phyloP scores from a whole-genome alignment of 345 rosid genomes.

The sweet orange (Citrus sinensis) region DNA sequence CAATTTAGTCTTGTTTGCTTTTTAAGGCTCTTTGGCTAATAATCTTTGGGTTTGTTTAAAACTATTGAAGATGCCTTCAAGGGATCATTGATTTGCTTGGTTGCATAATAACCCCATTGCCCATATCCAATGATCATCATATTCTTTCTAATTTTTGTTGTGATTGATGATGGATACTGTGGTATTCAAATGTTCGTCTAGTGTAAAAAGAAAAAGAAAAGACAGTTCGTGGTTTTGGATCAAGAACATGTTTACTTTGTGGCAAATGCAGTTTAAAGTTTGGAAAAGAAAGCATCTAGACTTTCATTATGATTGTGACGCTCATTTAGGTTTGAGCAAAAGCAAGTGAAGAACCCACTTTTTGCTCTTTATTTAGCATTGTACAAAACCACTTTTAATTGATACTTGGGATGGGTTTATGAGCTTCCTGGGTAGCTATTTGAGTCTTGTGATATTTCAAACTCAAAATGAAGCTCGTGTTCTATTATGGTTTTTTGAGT shows the following conservation, averaged over 20 bases:
- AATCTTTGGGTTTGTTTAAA: not conserved
- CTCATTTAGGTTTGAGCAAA: not conserved
- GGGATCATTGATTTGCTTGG: not conserved
- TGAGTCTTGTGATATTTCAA: not conserved
- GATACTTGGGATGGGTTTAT: not conserved
- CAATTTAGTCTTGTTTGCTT: not conserved
- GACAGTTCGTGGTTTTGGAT: not conserved
- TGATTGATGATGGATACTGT: not conserved
- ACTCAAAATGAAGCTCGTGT: not conserved
- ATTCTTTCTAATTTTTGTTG: not conserved
- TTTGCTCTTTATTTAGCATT: not conserved
- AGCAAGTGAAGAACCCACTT: not conserved
- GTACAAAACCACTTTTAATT: not conserved
- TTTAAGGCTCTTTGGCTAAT: not conserved
- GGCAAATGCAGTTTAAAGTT: not conserved
- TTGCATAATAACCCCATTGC: not conserved
- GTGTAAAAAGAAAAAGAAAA: not conserved
- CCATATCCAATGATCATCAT: not conserved
- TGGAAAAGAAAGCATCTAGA: not conserved
- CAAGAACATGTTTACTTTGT: not conserved
- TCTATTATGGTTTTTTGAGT: not conserved
- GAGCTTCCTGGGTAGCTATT: not conserved
- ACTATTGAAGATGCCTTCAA: not conserved
- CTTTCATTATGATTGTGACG: not conserved
- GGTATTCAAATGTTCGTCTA: not conserved